Evolutionary conservation across 2,329 filamentous ascomycete species (phyloP), one percentile per base, ranked within the genome.

Genomic region (Pseudopyrenochaeta lycopersici): DNA sequence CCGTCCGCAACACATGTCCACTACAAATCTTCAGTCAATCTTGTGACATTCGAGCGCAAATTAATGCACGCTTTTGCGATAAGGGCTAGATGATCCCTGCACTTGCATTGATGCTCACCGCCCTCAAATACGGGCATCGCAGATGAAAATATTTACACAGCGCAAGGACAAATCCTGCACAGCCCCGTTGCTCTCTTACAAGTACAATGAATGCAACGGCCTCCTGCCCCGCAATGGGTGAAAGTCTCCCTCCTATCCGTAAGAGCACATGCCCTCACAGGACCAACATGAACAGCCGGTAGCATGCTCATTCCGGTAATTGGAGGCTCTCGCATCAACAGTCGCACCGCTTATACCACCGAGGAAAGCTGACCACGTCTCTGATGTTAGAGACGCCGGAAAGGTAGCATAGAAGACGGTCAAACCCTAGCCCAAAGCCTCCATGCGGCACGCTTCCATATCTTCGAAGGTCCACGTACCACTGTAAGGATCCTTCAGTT

Each of bases 391-490:
- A 84, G 33, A 94, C 87, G 9, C 92, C 92, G 29, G 89, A 86
- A 49, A 97, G 81, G 77, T 96, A 97, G 70, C 89, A 88, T 64
- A 97, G 77, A 59, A 97, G 83, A 49, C 93, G 86, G 80, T 97
- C 93, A 71, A 96, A 96, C 7, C 93, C 93, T 51, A 97, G 76
- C 2, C 93, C 93, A 72, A 96, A 97, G 1, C 93, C 93, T 36
- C 93, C 93, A 68, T 97, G 93, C 31, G 92, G 92, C 50, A 92
- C 91, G 63, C 89, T 93, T n/a, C 93, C 93, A 85, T 92, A 97
- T 62, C 89, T 88, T 56, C 93, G 87, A 56, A 97, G 82, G 74
- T 97, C 92, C 20, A 91, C 81, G 72, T 97, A 97, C 93, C 93
- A 97, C 63, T 89, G 85, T 49, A 97, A 76, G 27, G 70, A 69